Conservation (phyloP, 2,329 filamentous ascomycete genomes). For the Apiospora phragmitis region DNA sequence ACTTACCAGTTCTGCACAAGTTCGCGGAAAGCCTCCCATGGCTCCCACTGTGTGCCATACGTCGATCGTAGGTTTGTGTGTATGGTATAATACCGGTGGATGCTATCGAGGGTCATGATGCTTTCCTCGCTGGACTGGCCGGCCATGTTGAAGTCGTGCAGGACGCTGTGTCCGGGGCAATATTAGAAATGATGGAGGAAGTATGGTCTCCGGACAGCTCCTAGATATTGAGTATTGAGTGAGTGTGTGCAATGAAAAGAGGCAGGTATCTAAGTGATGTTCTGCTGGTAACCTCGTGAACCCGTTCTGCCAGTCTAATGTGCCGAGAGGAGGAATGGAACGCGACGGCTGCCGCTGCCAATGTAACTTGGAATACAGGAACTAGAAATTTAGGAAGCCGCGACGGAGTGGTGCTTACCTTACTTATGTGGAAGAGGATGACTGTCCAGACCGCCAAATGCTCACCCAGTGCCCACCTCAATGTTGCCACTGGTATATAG, state of each 20-base stretch:
- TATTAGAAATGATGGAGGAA: neutral
- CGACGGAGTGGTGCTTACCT: too few relatives aligned
- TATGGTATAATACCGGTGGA: neutral
- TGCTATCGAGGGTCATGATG: neutral
- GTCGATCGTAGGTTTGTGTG: neutral
- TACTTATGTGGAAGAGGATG: too few relatives aligned
- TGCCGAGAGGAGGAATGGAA: too few relatives aligned
- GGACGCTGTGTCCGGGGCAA: neutral
- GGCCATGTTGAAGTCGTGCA: neutral
- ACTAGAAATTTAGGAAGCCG: too few relatives aligned
- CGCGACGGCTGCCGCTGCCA: too few relatives aligned
- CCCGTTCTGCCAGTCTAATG: too few relatives aligned
- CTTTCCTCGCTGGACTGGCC: neutral
- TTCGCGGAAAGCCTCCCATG: slow-evolving; percentile 33
- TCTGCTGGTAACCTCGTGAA: neutral
- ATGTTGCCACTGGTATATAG: too few relatives aligned
- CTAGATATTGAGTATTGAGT: too few relatives aligned
- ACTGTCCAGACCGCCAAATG: too few relatives aligned
- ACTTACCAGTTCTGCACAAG: slow-evolving; percentile 35
- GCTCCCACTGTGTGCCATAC: slow-evolving; percentile 13
- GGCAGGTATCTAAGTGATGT: neutral
- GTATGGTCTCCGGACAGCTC: neutral
- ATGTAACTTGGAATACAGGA: too few relatives aligned
- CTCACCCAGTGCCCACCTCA: too few relatives aligned
- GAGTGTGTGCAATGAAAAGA: neutral